Evolutionary conservation across 108 stramenopile genomes (phyloP), one percentile per base, ranked within the genome.

Genomic region (Schizochytrium sp.): DNA sequence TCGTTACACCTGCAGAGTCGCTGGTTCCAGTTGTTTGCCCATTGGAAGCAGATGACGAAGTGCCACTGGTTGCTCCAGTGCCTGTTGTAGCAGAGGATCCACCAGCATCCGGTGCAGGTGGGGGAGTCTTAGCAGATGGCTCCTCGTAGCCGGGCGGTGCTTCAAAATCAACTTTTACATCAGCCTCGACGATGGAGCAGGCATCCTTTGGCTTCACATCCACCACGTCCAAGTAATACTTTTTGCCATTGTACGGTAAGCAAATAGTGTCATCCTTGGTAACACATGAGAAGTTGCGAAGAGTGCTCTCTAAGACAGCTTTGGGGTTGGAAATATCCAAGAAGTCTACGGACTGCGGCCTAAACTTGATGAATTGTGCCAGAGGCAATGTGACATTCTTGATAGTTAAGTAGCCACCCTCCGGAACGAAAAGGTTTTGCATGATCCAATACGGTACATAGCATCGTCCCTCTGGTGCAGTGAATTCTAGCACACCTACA

Each of bases 381-480:
- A 98, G 97, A 87, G 96, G 96, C 56, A 98, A 89, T 87, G 89
- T 92, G 45, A 98, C 97, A 90, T 99, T 99, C 59, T 95, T 96
- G 38, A 99, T 95, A 38, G 96, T 96, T 42, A 99, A 92, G 3
- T 98, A 92, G 44, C 93, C 88, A 2, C 97, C 98, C 89, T 98
- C 98, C 89, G 95, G 95, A 46, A 97, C 93, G 19, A 97, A 59
- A 45, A 98, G 91, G 76, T 97, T 97, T 72, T 97, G 97, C 98
- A 99, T 99, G 97, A 99, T 97, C 99, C 99, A 99, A 91, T 96
- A 97, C 3, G 99, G 99, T 91, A 99, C 95, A 93, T 98, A 98
- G 89, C 97, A 97, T 41, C 94, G 94, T 19, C 99, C 99, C 92
- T 99, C 98, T 69, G 97, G 96, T 5, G 99, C 98, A n/a, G 98